These are phyloP conservation scores for Elongisporangium undulatum DNA, from an alignment of 352 stramenopile species.

Conservation along the genomic window DNA sequence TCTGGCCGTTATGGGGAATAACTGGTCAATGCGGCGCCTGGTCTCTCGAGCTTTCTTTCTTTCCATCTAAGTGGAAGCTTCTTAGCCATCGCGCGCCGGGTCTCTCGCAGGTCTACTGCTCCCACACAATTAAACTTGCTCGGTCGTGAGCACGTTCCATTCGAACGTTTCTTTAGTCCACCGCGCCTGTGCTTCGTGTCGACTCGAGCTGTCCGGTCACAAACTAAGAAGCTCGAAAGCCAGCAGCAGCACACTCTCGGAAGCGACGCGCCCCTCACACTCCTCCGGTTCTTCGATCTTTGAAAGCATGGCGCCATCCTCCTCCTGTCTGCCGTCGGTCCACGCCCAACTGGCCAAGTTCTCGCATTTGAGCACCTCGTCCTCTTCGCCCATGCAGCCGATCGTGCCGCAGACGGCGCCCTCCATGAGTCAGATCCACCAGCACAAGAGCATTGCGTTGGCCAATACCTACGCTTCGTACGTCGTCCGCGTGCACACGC, in stretches of 20 bases:
- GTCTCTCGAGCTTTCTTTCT: neutral
- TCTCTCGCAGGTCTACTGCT: neutral
- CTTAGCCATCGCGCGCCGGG: neutral
- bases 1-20: neutral
- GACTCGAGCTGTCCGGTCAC: neutral
- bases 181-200: neutral
- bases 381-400: neutral
- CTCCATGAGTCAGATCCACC: neutral
- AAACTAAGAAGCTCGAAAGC: neutral
- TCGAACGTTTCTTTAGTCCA: neutral
- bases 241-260: neutral
- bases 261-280: neutral
- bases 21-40: neutral
- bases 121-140: neutral
- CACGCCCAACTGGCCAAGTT: neutral
- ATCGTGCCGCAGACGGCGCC: neutral
- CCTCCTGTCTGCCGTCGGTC: neutral
- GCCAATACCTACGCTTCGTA: conserved; percentile 49
- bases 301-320: neutral
- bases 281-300: neutral
- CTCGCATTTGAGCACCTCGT: neutral
- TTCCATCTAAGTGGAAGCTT: neutral
- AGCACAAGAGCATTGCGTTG: conserved; percentile 17
- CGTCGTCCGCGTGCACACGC: conserved; percentile 56
- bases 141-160: neutral